Conservation (phyloP, 495 filamentous ascomycete genomes). For the Penicillium paradoxum region DNA sequence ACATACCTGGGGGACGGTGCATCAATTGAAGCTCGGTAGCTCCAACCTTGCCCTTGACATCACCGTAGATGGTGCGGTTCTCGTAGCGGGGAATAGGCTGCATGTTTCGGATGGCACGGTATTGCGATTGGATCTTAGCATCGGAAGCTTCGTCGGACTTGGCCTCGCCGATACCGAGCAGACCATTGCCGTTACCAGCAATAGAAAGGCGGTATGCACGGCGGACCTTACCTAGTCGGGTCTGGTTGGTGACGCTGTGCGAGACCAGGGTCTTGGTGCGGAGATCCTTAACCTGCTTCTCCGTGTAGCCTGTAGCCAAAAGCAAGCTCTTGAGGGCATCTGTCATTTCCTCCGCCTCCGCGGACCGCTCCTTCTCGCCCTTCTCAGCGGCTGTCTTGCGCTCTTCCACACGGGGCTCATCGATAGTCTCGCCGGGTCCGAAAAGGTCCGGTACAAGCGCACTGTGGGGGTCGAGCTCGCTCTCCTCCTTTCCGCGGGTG, state of each 20-base stretch:
- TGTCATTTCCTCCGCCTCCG: slow-evolving; percentile 42
- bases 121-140: slow-evolving; percentile 60
- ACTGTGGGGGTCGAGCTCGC: slow-evolving; percentile 43
- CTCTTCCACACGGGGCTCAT: slow-evolving; percentile 25
- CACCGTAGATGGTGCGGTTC: slow-evolving; percentile 82
- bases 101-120: slow-evolving; percentile 80
- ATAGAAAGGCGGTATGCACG: slow-evolving; percentile 65
- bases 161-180: slow-evolving; percentile 83
- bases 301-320: slow-evolving; percentile 62
- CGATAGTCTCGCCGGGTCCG: slow-evolving; percentile 35
- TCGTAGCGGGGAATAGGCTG: slow-evolving; percentile 84
- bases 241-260: slow-evolving; percentile 83
- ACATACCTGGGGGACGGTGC: slow-evolving; percentile 80
- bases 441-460: slow-evolving; percentile 49
- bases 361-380: slow-evolving; percentile 27
- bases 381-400: slow-evolving; percentile 33
- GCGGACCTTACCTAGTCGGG: slow-evolving; percentile 86
- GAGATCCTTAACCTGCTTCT: slow-evolving; percentile 50
- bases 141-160: slow-evolving; percentile 70
- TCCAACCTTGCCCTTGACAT: slow-evolving; percentile 77
- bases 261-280: slow-evolving; percentile 61
- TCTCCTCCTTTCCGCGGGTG: slow-evolving; percentile 49
- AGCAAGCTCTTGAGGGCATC: slow-evolving; percentile 56
- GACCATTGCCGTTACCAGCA: slow-evolving; percentile 78
- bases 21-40: slow-evolving; percentile 75